phyloP scores from a whole-genome alignment of 2,329 filamentous ascomycete species.

The Coniochaeta sp. region DNA sequence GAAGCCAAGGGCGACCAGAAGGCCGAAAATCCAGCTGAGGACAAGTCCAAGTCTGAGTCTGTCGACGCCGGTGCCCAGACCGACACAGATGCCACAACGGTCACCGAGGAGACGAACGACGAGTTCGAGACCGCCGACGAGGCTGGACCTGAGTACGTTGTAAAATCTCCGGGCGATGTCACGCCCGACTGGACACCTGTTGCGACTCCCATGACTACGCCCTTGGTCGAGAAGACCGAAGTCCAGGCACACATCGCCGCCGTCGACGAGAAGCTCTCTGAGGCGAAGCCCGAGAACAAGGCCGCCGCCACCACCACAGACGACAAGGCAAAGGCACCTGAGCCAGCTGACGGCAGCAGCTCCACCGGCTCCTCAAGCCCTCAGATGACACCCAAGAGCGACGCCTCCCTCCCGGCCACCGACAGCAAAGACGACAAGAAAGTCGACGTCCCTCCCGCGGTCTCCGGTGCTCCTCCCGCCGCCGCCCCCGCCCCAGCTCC shows the following conservation, averaged over 20 bases:
- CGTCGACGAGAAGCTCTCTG: conserved; percentile 8
- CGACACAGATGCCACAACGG: conserved; percentile 6
- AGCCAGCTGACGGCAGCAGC: conserved; percentile 9
- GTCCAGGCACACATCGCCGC: not conserved
- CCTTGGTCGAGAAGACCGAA: conserved; percentile 9
- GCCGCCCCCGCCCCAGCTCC: not conserved
- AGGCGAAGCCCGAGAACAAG: conserved; percentile 12
- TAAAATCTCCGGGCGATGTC: conserved; percentile 6
- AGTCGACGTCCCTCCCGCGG: conserved; percentile 24
- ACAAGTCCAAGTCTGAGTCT: conserved; percentile 12
- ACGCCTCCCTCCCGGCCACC: conserved; percentile 11
- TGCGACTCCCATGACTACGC: conserved; percentile 11
- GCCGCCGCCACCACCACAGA: not conserved
- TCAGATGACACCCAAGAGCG: conserved; percentile 21
- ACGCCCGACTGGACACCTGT: conserved; percentile 13
- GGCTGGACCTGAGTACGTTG: conserved; percentile 9
- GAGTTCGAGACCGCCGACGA: conserved; percentile 6
- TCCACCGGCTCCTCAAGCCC: conserved; percentile 19
- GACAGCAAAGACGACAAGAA: conserved; percentile 19
- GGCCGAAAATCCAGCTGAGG: conserved; percentile 1
- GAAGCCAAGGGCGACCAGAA: conserved; percentile 11
- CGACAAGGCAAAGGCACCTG: conserved; percentile 6
- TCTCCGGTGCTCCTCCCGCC: conserved; percentile 15
- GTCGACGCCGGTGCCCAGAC: not conserved
- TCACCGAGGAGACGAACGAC: conserved; percentile 8